Conservation (phyloP, 169 alveolate species). For the Babesia ovata region DNA sequence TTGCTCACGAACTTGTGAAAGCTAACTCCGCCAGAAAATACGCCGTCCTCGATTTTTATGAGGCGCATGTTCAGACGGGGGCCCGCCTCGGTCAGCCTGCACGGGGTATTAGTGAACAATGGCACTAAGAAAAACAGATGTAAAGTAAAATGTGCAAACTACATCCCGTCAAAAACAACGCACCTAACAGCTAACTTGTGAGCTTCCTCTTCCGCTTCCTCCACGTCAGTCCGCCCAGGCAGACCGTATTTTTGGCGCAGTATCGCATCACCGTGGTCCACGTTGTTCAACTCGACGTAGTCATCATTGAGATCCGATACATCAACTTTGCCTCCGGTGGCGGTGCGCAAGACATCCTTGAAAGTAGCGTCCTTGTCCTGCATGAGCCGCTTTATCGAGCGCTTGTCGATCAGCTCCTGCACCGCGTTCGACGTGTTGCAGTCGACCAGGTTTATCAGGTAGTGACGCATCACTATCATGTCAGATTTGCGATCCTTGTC, state of each 20-base stretch:
- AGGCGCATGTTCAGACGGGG: conserved; percentile 70
- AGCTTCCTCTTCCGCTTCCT: conserved; percentile 8
- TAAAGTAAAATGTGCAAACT: background rate
- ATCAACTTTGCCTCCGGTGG: background rate
- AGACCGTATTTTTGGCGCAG: conserved; percentile 51
- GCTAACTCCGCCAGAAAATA: conserved; percentile 71
- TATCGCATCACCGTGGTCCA: conserved; percentile 29
- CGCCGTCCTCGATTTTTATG: conserved; percentile 71
- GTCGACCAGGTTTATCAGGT: conserved; percentile 58
- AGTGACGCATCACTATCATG: conserved; percentile 48
- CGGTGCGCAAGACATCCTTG: conserved; percentile 18
- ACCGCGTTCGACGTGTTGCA: conserved; percentile 60
- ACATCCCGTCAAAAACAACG: background rate
- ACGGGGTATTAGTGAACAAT: background rate
- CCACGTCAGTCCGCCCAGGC: conserved; percentile 9
- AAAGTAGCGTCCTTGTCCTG: conserved; percentile 36
- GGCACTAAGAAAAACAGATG: background rate
- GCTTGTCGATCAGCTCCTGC: conserved; percentile 57
- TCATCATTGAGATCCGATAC: conserved; percentile 3
- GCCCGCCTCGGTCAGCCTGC: conserved; percentile 70
- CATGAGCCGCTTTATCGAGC: conserved; percentile 36
- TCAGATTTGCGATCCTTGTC: conserved; percentile 44
- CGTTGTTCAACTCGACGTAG: conserved; percentile 50
- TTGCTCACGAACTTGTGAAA: conserved; percentile 71
- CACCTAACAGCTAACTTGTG: conserved; percentile 55